A percentile compares a stretch with the other conserved stretches of the same genome.
Evolutionary conservation across 2,329 filamentous ascomycete species (phyloP).

Genomic region (Chrysosporium keratinophilum): DNA sequence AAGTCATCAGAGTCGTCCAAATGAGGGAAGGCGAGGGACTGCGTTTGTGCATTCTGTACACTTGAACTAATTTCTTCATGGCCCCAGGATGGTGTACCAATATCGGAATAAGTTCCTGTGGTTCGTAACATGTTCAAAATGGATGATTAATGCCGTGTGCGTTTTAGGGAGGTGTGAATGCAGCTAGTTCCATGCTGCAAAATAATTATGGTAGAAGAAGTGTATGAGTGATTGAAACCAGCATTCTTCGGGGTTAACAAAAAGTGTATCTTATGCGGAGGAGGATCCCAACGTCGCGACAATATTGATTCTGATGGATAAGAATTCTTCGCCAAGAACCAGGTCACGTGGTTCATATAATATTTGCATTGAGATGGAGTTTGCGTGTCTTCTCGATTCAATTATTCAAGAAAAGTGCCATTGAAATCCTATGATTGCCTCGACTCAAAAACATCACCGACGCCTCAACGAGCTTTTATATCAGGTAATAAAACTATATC

Average conservation of each 20-base stretch:
- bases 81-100: no score
- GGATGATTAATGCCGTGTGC: no score
- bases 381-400: not conserved
- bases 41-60: not conserved
- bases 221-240: no score
- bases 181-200: no score
- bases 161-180: no score
- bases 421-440: not conserved
- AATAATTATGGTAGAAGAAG: no score
- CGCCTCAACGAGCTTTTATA: conserved; percentile 5
- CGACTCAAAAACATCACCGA: not conserved
- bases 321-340: not conserved
- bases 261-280: no score
- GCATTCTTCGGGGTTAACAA: no score
- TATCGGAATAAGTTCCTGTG: no score
- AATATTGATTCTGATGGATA: not conserved
- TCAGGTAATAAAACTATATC: not conserved
- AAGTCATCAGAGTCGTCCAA: conserved; percentile 9
- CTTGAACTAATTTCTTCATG: not conserved
- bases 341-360: not conserved
- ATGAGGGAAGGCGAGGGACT: not conserved
- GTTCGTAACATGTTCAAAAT: not conserved
- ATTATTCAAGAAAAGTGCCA: no score
- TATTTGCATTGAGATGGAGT: not conserved
- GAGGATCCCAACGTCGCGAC: no score